Evolutionary conservation across 78 protist species (phyloP).

Genomic region (Blattamonas nauphoetae): DNA sequence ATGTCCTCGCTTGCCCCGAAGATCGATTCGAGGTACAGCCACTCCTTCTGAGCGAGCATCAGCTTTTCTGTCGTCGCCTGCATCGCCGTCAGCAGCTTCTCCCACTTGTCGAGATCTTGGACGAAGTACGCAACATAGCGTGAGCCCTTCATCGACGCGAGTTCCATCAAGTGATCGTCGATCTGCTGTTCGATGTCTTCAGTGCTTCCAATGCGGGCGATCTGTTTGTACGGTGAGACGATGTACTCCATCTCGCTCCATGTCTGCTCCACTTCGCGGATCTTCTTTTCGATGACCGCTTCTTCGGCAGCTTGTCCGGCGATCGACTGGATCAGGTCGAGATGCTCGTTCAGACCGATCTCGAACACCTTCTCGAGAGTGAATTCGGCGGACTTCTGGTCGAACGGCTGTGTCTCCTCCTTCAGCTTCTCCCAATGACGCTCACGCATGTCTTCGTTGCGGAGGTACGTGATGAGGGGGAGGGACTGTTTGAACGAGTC

Average conservation of each 20-base stretch:
- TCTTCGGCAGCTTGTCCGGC: slow-evolving; percentile 54
- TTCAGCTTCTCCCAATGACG: slow-evolving; percentile 62
- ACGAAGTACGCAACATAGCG: slow-evolving; percentile 47
- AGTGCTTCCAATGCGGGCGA: not conserved
- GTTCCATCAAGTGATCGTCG: slow-evolving; percentile 47
- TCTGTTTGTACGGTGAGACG: not conserved
- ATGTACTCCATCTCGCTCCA: slow-evolving; percentile 32
- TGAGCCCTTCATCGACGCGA: slow-evolving; percentile 54
- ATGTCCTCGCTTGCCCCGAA: slow-evolving; percentile 67
- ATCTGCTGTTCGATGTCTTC: slow-evolving; percentile 42
- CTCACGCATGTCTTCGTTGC: slow-evolving; percentile 43
- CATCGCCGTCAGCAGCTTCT: slow-evolving; percentile 36
- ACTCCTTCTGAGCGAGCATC: slow-evolving; percentile 47
- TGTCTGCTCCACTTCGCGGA: slow-evolving; percentile 12
- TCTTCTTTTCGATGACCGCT: slow-evolving; percentile 33
- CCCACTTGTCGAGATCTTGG: slow-evolving; percentile 62
- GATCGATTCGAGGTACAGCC: slow-evolving; percentile 73
- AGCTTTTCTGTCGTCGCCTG: slow-evolving; percentile 55
- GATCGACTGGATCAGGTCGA: slow-evolving; percentile 33
- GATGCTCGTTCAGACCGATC: slow-evolving; percentile 47
- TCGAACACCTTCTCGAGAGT: slow-evolving; percentile 44
- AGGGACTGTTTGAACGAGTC: slow-evolving; percentile 35
- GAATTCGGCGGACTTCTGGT: slow-evolving; percentile 35
- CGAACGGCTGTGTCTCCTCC: slow-evolving; percentile 33
- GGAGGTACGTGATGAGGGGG: slow-evolving; percentile 55